phyloP scores from a whole-genome alignment of 352 stramenopile species.

The Phytophthora tentaculata region DNA sequence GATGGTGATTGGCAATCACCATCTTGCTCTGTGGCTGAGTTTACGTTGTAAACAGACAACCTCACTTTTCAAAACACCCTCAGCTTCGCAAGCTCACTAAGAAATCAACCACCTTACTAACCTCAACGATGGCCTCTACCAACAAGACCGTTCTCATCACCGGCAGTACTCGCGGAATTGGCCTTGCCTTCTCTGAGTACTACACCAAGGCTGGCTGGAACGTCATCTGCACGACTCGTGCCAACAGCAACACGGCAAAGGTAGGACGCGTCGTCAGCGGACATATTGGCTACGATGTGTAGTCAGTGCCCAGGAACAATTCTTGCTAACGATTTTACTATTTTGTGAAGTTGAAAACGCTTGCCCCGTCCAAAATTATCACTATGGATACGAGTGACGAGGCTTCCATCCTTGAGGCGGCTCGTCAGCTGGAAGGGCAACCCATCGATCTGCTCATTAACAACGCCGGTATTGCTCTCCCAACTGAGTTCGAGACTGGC shows the following conservation, averaged over 20 bases:
- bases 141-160: constrained; percentile 23
- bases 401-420: constrained; percentile 35
- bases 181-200: constrained; percentile 37
- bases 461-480: constrained; percentile 53
- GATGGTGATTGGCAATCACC: no score
- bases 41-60: not conserved
- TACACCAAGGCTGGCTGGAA: constrained; percentile 31
- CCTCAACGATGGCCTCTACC: constrained; percentile 4
- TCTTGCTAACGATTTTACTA: no score
- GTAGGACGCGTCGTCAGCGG: not conserved
- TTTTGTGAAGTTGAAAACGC: constrained; percentile 14
- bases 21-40: no score
- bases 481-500: constrained; percentile 25
- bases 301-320: no score
- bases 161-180: constrained; percentile 36
- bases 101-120: not conserved
- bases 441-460: constrained; percentile 64
- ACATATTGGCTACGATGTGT: no score
- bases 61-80: constrained; percentile 15
- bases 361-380: constrained; percentile 44
- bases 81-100: no score
- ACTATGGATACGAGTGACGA: constrained; percentile 51
- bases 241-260: constrained; percentile 16
- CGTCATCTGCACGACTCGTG: constrained; percentile 16
- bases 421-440: constrained; percentile 43